Percentiles rank a stretch among this genome's conserved stretches.
Evolutionary conservation across 176 grass and related monocot species (phyloP).

Genomic region (Lolium multiflorum): DNA sequence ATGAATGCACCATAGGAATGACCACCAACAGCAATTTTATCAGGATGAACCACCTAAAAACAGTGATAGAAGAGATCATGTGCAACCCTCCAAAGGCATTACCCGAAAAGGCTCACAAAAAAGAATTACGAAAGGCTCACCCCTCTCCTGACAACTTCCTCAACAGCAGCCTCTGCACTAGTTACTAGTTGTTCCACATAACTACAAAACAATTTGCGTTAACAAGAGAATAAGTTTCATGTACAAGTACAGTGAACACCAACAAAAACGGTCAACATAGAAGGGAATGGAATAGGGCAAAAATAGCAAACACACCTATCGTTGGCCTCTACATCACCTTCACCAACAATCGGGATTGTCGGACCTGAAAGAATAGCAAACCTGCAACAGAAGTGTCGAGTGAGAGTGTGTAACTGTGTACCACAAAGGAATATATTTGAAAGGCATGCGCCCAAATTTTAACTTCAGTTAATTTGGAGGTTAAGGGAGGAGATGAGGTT

Average conservation of each 20-base stretch:
- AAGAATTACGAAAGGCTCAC: slow-evolving; percentile 53
- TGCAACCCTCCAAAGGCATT: slow-evolving; percentile 18
- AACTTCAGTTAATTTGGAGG: neutral
- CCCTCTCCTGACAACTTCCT: slow-evolving; percentile 93
- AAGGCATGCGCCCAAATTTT: neutral
- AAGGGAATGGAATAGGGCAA: slow-evolving; percentile 37
- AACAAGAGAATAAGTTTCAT: slow-evolving; percentile 28
- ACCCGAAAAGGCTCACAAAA: slow-evolving; percentile 6
- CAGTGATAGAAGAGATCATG: neutral
- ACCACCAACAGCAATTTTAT: slow-evolving; percentile 96
- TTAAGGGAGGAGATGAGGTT: neutral
- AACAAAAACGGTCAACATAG: slow-evolving; percentile 4
- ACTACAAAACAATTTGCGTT: slow-evolving; percentile 54
- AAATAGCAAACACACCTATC: slow-evolving; percentile 68
- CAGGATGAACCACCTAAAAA: slow-evolving; percentile 86
- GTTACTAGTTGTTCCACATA: slow-evolving; percentile 93
- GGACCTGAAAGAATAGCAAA: slow-evolving; percentile 95
- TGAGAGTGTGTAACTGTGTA: slow-evolving; percentile 10
- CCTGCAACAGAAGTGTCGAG: slow-evolving; percentile 47
- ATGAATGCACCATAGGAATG: slow-evolving; percentile 99
- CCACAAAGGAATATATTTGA: slow-evolving; percentile 29
- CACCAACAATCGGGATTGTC: slow-evolving; percentile 97
- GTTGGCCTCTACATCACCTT: slow-evolving; percentile 97
- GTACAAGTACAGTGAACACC: slow-evolving; percentile 7
- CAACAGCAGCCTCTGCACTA: slow-evolving; percentile 91